Evolutionary conservation across 306 rosid species (phyloP).

Genomic region (Dryas octopetala): DNA sequence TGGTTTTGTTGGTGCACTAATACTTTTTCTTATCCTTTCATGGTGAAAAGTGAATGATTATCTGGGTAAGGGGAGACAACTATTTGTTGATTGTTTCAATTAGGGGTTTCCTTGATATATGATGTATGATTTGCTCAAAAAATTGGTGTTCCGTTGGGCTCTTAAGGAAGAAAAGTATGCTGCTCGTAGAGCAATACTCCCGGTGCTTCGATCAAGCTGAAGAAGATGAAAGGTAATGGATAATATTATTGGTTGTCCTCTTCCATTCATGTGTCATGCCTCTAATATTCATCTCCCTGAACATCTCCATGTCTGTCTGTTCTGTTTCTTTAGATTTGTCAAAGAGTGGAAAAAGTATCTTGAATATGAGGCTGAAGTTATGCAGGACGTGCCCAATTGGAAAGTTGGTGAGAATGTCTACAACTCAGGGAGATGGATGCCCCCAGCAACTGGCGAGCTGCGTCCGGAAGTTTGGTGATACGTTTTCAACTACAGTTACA

Average conservation of each 20-base stretch:
- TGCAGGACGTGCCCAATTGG: conserved; percentile 99
- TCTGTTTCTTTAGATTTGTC: conserved; percentile 63
- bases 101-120: conserved; percentile 9
- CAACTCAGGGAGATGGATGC: conserved; percentile 93
- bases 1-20: not conserved
- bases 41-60: not conserved
- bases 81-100: not conserved
- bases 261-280: not conserved
- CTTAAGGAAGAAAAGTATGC: conserved; percentile 91
- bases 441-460: conserved; percentile 90
- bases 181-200: conserved; percentile 88
- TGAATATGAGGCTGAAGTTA: conserved; percentile 91
- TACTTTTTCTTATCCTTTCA: not conserved
- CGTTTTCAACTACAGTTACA: conserved; percentile 24
- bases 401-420: conserved; percentile 95
- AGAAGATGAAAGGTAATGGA: conserved; percentile 90
- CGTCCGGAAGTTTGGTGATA: conserved; percentile 96
- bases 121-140: conserved; percentile 7
- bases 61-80: not conserved
- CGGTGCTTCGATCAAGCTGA: conserved; percentile 96
- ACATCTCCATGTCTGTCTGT: not conserved
- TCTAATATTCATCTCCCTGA: not conserved
- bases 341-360: conserved; percentile 96
- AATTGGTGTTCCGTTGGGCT: conserved; percentile 49
- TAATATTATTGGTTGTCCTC: conserved; percentile 1